Evolutionary conservation across 2,329 filamentous ascomycete species (phyloP).

Genomic region (Fusarium oligoseptatum): DNA sequence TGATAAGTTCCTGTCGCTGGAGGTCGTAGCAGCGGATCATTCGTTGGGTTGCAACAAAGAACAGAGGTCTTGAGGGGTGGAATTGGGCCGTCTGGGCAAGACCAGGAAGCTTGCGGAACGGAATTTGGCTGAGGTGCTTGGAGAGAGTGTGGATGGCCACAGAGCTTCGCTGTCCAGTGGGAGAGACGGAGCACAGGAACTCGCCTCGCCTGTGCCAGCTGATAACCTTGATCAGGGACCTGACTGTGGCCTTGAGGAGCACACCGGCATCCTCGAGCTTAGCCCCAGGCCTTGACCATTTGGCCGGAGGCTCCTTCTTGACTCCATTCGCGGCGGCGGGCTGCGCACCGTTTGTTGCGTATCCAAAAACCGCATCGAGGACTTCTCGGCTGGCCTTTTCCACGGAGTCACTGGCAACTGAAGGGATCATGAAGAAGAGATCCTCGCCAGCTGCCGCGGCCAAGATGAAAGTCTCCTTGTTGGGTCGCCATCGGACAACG

Average conservation of each 20-base stretch:
- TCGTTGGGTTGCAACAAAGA: constrained; percentile 96
- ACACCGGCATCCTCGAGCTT: constrained; percentile 83
- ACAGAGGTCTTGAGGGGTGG: constrained; percentile 91
- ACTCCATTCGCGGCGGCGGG: constrained; percentile 64
- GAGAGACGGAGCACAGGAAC: constrained; percentile 93
- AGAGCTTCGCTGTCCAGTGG: constrained; percentile 80
- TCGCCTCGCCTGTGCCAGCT: constrained; percentile 95
- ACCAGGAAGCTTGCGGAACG: constrained; percentile 83
- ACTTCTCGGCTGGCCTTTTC: constrained; percentile 81
- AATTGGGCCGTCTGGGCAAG: constrained; percentile 91
- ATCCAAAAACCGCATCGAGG: constrained; percentile 92
- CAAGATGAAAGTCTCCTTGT: constrained; percentile 82
- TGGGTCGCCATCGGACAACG: constrained; percentile 89
- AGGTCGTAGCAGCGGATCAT: constrained; percentile 95
- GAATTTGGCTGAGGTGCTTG: constrained; percentile 94
- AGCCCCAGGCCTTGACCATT: constrained; percentile 84
- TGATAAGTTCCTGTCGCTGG: constrained; percentile 89
- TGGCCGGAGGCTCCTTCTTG: constrained; percentile 81
- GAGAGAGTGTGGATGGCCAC: constrained; percentile 95
- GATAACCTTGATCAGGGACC: constrained; percentile 85
- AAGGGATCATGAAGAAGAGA: constrained; percentile 86
- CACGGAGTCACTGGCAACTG: constrained; percentile 77
- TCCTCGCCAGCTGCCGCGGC: constrained; percentile 88
- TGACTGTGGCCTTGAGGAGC: constrained; percentile 83
- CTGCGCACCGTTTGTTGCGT: constrained; percentile 78